Evolutionary conservation across 345 rosid species (phyloP), one percentile per base, ranked within the genome.

Genomic region (Corchorus capsularis): DNA sequence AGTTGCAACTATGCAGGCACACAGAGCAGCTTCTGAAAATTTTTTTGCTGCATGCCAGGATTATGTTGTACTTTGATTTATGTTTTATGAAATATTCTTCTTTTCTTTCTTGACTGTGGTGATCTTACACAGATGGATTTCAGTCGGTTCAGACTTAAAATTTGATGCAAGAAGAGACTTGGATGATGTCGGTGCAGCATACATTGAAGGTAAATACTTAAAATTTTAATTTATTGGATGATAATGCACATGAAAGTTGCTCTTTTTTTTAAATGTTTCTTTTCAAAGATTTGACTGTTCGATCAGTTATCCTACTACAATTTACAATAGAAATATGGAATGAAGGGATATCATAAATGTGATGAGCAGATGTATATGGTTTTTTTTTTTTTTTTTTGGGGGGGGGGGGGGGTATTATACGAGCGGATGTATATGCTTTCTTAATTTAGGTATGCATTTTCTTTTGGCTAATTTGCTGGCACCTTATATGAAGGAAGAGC

Each of bases 121-220:
- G 79, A 70, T 79, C 83, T 78, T 85, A 72, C 71, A 50, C 82
- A 95, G 99, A 89, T 95, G 99, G 99, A 93, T 95, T 84, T 95
- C 99, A 73, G 83, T 93, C 85, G 99, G 98, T 85, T 95, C 98
- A 74, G 99, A 95, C 93, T 84, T 95, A 70, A 95, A 95, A 81
- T 93, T 82, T 60, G 99, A 95, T 78, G 90, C 99, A 55, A 93
- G 99, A 83, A 93, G 99, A 83, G 99, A 95, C 85, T 86, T 95
- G 87, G 99, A 93, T 84, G 99, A 95, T 73, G 92, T 95, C 60
- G 96, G 98, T 82, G 98, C 99, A 63, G 59, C 88, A 69, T 85
- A 82, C 83, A 60, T 92, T 75, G 93, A 88, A 86, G 98, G 98
- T 93, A 84, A 78, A 59, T 74, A 46, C 70, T 74, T 50, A 46